These are phyloP conservation scores for Taphrina betulina DNA, from an alignment of 1,139 yeast genomes.

Conservation along the genomic window DNA sequence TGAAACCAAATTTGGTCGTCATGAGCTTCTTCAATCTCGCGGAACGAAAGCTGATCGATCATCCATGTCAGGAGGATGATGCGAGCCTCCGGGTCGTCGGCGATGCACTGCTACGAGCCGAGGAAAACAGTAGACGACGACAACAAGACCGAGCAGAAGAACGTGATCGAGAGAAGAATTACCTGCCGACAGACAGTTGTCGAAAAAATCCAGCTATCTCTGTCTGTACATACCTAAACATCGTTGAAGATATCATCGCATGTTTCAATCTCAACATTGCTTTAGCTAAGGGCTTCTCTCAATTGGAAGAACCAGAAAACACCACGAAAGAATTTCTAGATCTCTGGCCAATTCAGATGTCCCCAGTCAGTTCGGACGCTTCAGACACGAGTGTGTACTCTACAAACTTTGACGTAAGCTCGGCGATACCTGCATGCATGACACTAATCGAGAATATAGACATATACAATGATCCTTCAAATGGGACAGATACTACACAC, in stretches of 20 bases:
- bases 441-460: conserved; percentile 63
- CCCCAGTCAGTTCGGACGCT: conserved; percentile 67
- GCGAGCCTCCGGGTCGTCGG: conserved; percentile 15
- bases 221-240: conserved; percentile 84
- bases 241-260: conserved; percentile 86
- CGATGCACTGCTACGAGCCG: conserved; percentile 11
- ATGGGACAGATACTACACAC: conserved; percentile 88
- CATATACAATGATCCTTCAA: conserved; percentile 87
- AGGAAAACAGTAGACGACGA: conserved; percentile 11
- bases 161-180: conserved; percentile 32
- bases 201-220: conserved; percentile 68
- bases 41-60: conserved; percentile 3
- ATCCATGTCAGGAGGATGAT: conserved; percentile 5
- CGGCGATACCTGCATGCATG: neutral
- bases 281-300: conserved; percentile 80
- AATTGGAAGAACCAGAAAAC: conserved; percentile 56
- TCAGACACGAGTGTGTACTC: conserved; percentile 56
- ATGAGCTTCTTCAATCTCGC: conserved; percentile 72
- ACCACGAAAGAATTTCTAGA: conserved; percentile 58
- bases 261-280: conserved; percentile 85
- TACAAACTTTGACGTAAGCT: conserved; percentile 19
- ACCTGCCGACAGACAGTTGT: conserved; percentile 80
- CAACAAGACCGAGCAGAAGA: conserved; percentile 22
- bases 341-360: conserved; percentile 93
- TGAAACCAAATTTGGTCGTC: conserved; percentile 93